phyloP scores from a whole-genome alignment of 768 basidiomycete species.

The Rhodosporidiobolus odoratus region DNA sequence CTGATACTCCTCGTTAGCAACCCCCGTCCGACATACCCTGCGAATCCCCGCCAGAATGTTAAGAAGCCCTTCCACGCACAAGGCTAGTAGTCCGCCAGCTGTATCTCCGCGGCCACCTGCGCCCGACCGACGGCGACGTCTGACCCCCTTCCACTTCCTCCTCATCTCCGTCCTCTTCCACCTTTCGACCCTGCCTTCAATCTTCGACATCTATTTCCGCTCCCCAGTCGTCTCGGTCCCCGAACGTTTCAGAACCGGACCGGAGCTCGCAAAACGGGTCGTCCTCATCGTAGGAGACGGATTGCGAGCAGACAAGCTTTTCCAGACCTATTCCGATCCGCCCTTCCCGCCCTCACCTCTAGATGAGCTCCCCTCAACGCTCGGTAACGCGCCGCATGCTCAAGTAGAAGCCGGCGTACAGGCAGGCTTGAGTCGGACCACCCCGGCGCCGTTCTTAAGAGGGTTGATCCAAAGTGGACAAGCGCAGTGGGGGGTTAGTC shows the following conservation, averaged over 20 bases:
- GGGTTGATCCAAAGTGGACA: slow-evolving; percentile 57
- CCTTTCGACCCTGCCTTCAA: slow-evolving; percentile 53
- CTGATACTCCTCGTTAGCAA: too few species aligned
- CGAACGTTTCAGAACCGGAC: neutral
- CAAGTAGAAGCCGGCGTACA: neutral
- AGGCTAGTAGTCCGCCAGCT: too few species aligned
- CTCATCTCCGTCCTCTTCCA: slow-evolving; percentile 69
- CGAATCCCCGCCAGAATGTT: too few species aligned
- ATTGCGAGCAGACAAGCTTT: slow-evolving; percentile 71
- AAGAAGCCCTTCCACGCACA: too few species aligned
- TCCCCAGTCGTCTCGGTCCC: slow-evolving; percentile 34
- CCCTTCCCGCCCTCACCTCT: too few species aligned
- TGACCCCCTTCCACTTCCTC: slow-evolving; percentile 45
- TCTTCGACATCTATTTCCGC: slow-evolving; percentile 83
- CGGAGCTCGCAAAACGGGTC: slow-evolving; percentile 61
- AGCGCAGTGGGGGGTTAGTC: slow-evolving; percentile 77
- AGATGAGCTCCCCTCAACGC: neutral
- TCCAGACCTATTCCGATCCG: slow-evolving; percentile 52
- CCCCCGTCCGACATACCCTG: too few species aligned
- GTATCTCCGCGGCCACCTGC: neutral
- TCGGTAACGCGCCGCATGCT: neutral
- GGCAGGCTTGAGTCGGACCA: neutral
- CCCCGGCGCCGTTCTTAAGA: slow-evolving; percentile 63
- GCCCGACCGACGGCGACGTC: neutral
- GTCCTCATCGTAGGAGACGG: slow-evolving; percentile 70